Base-by-base conservation (phyloP, 208 protist genomes). In the Porcisia hertigi region DNA sequence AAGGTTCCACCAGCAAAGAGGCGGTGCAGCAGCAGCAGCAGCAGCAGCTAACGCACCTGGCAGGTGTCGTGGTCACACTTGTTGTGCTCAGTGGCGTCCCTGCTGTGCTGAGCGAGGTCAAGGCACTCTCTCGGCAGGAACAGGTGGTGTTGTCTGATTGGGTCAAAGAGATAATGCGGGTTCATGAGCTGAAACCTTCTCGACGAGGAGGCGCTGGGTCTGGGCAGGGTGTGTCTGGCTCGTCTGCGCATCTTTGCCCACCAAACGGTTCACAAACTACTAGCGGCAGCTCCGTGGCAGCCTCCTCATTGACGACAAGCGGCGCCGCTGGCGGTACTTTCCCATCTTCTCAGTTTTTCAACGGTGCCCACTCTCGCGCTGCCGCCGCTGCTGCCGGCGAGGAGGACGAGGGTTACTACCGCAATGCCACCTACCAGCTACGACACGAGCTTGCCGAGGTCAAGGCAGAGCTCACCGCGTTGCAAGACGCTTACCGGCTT, bases 121-220 rank as follows among this genome's bases (percentile, higher is more conserved):
- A 85, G 69, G 66, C 64, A 12, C 83, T 95, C 3, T 72, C 84
- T 6, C 79, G 86, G 45, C 71, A 82, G 49, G 84, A 89, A 20
- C 88, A 95, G 78, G 64, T 89, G 57, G 65, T 78, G 72, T 78
- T 95, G 18, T 92, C 87, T 7, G 84, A 90, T n/a, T 71, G 80
- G 66, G 88, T 87, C 25, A 87, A 88, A 54, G 53, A 79, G 25
- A 78, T 82, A 41, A 88, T 94, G 57, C 69, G 77, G 18, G 43
- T 53, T 60, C 81, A 92, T 63, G 67, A 77, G 41, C 41, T 93
- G 25, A 82, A 84, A 71, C 85, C 89, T 16, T 83, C 80, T 53
- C 75, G 63, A 20, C 74, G 73, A 49, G 60, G 45, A 1, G 47
- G 41, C 1, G 7, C 55, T 39, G 63, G 5, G 3, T 67, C 63